phyloP scores from a whole-genome alignment of 129 eudicot genomes.

The Arctium lappa region DNA sequence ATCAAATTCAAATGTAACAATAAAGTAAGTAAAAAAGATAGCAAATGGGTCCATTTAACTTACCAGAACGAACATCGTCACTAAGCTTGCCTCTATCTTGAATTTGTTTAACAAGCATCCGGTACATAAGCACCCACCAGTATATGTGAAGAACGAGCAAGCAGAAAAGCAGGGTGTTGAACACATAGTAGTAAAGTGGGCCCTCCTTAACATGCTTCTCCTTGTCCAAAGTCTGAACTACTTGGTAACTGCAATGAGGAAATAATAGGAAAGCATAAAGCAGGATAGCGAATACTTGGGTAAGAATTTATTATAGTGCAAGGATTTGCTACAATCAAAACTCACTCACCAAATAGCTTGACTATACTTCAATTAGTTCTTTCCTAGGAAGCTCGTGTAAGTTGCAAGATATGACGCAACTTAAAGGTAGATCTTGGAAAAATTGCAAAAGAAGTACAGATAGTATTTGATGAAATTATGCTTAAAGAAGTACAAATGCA shows the following conservation, averaged over 20 bases:
- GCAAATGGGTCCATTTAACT: constrained; percentile 21
- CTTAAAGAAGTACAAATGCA: too few relatives aligned
- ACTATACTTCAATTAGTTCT: too few relatives aligned
- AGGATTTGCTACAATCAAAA: too few relatives aligned
- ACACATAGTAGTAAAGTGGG: constrained; percentile 76
- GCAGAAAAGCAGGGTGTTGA: constrained; percentile 82
- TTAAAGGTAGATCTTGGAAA: too few relatives aligned
- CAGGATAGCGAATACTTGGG: too few relatives aligned
- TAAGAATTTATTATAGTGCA: too few relatives aligned
- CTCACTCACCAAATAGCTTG: too few relatives aligned
- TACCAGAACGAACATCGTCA: constrained; percentile 98
- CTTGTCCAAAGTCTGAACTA: constrained; percentile 63
- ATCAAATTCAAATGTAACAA: not conserved
- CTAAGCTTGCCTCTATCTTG: constrained; percentile 80
- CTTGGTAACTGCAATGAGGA: constrained; percentile 66
- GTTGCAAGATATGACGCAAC: too few relatives aligned
- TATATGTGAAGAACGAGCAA: constrained; percentile 89
- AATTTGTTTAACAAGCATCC: constrained; percentile 96
- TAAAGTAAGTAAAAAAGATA: not conserved
- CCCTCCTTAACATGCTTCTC: constrained; percentile 71
- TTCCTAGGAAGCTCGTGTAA: too few relatives aligned
- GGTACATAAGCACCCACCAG: constrained; percentile 95
- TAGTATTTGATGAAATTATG: too few relatives aligned
- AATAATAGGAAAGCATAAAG: not conserved
- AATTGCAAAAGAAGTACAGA: too few relatives aligned